These are phyloP conservation scores for Clonostachys rhizophaga DNA, from an alignment of 2,329 filamentous ascomycete species.

Conservation along the genomic window DNA sequence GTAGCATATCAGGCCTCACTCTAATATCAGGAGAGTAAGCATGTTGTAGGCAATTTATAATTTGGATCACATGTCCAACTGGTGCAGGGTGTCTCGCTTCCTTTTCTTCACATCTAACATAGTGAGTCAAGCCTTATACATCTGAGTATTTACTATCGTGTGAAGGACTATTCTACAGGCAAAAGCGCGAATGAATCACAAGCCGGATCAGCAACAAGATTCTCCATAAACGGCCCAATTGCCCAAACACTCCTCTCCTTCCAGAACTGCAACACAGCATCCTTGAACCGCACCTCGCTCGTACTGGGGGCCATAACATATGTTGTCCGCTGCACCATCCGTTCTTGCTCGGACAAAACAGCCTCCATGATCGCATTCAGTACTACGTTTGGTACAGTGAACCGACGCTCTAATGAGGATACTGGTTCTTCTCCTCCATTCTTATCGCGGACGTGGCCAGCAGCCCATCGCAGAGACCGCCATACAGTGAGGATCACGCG, in stretches of 20 bases:
- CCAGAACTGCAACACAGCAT: constrained; percentile 8
- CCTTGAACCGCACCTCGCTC: constrained; percentile 7
- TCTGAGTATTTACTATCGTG: too few species aligned
- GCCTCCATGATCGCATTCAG: constrained; percentile 15
- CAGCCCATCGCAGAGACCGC: constrained; percentile 17
- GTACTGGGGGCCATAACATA: neutral
- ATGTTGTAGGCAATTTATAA: too few species aligned
- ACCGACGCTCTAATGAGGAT: constrained; percentile 3
- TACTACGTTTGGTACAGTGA: constrained; percentile 13
- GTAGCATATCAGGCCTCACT: too few species aligned
- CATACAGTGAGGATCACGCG: constrained; percentile 20
- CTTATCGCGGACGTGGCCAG: constrained; percentile 1
- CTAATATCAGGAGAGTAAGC: too few species aligned
- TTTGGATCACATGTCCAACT: too few species aligned
- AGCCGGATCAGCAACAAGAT: constrained; percentile 5
- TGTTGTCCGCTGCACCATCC: neutral
- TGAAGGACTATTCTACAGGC: too few species aligned
- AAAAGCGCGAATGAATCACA: too few species aligned
- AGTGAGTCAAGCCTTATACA: too few species aligned
- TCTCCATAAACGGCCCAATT: constrained; percentile 8
- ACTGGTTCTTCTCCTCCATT: constrained; percentile 9
- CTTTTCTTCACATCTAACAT: too few species aligned
- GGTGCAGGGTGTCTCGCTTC: too few species aligned
- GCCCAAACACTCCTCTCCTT: constrained; percentile 7
- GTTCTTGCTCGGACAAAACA: constrained; percentile 2